Evolutionary conservation across 345 rosid genomes (phyloP), one percentile per base, ranked within the genome.

Genomic region (Gynandropsis gynandra): DNA sequence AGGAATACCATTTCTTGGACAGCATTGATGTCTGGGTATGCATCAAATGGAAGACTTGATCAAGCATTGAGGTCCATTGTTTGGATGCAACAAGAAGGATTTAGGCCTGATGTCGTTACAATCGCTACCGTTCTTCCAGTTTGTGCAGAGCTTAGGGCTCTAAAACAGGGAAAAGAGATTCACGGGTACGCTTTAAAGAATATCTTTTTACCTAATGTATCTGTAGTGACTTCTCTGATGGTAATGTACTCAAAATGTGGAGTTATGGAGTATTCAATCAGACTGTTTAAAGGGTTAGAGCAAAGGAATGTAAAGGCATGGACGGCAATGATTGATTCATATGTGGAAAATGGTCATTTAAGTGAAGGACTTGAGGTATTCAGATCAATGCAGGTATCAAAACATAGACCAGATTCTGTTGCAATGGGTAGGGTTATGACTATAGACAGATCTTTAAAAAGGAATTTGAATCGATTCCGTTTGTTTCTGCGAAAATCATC

Each of bases 81-180:
- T 10, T 89, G 97, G 97, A 89, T 89, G 97, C 95, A 86, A 69
- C 94, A 86, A 55, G 97, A 89, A 70, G 86, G 95, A 3, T 77
- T 66, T 45, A 71, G 17, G 71, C 96, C 98, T 10, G 96, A 90
- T 17, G 73, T 80, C 9, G 89, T 87, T 39, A 77, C 95, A 0
- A 62, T 79, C 63, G 92, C 89, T 5, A 87, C 95, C 0, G 73
- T 77, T 64, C 57, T 90, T 47, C 95, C 96, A 0, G 89, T 90
- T 65, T 90, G 98, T 59, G 61, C 68, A 32, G 64, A 77, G 73
- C 53, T 83, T 62, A 74, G 67, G 73, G 85, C 74, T 54, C 50
- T 80, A 73, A 77, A 69, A 40, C 81, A 73, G 12, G 96, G 98
- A 52, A 90, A 83, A 53, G 92, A 90, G 71, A 66, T 84, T 42